These are phyloP conservation scores for Leccinellum rugosiceps DNA, from an alignment of 768 basidiomycete genomes.

Conservation along the genomic window DNA sequence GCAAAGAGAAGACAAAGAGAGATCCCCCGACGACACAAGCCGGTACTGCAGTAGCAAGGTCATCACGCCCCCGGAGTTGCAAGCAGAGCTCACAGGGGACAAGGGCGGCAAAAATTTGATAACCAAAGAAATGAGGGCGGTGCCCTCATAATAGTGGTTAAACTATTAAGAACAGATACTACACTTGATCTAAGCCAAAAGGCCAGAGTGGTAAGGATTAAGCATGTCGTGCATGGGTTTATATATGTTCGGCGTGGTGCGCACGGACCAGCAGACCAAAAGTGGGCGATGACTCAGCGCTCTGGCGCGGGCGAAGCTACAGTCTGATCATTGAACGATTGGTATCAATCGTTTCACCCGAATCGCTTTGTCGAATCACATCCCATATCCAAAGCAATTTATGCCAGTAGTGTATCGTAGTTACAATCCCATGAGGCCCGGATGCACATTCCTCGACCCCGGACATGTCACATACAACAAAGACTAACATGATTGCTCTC, in stretches of 20 bases:
- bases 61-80: constrained; percentile 39
- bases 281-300: not conserved
- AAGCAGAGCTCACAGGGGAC: constrained; percentile 35
- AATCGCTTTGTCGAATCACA: not conserved
- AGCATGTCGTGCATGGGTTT: fast-evolving
- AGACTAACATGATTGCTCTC: constrained; percentile 19
- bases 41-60: constrained; percentile 39
- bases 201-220: constrained; percentile 39
- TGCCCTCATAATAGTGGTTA: constrained; percentile 59
- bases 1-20: constrained; percentile 20
- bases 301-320: too few species aligned
- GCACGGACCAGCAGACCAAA: constrained; percentile 19
- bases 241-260: not conserved
- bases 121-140: constrained; percentile 52
- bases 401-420: constrained; percentile 28
- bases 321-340: not conserved
- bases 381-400: constrained; percentile 25
- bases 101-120: constrained; percentile 38
- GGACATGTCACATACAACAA: constrained; percentile 29
- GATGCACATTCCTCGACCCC: constrained; percentile 8
- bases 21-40: constrained; percentile 66
- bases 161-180: constrained; percentile 71
- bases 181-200: constrained; percentile 78
- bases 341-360: not conserved
- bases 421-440: constrained; percentile 21